These are phyloP conservation scores for Cordyceps sp. DNA, from an alignment of 2,329 filamentous ascomycete genomes.

Conservation along the genomic window DNA sequence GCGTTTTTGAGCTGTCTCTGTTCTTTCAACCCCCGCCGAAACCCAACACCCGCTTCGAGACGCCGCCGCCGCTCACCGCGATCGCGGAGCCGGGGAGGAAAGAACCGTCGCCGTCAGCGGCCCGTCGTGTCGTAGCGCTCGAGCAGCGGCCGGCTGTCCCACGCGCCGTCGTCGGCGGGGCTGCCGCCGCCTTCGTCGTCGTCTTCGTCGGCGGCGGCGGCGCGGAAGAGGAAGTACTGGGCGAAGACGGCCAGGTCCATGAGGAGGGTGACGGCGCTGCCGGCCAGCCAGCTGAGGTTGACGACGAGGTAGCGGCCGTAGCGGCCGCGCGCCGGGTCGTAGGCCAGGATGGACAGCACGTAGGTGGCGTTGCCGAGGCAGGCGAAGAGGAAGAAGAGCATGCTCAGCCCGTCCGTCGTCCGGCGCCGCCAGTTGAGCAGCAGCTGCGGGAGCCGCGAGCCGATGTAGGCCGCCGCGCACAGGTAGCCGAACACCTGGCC, in stretches of 20 bases:
- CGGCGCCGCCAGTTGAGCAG: constrained; percentile 85
- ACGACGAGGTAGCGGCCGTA: constrained; percentile 77
- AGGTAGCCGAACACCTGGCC: constrained; percentile 91
- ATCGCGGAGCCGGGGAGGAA: too few relatives aligned
- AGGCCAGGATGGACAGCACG: constrained; percentile 81
- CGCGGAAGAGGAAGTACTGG: constrained; percentile 77
- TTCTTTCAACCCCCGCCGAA: too few relatives aligned
- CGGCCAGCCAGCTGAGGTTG: constrained; percentile 80
- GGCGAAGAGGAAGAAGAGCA: constrained; percentile 93
- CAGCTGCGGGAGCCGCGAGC: constrained; percentile 76
- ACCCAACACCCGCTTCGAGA: too few relatives aligned
- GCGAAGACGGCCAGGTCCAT: constrained; percentile 76
- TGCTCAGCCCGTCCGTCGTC: constrained; percentile 80
- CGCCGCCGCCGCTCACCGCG: too few relatives aligned
- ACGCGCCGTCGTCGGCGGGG: not conserved
- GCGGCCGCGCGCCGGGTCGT: constrained; percentile 56
- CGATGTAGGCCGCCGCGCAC: constrained; percentile 78
- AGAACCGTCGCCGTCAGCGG: too few relatives aligned
- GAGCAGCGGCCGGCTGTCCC: too few relatives aligned
- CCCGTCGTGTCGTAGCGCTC: too few relatives aligned
- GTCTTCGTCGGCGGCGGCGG: constrained; percentile 10
- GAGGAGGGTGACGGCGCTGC: constrained; percentile 73
- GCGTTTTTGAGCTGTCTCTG: too few relatives aligned
- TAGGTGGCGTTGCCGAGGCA: constrained; percentile 92
- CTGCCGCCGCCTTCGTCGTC: not conserved